Evolutionary conservation across 225 moss, liverwort and hornwort genomes (phyloP), one percentile per base, ranked within the genome.

Genomic region (Lunularia cruciata): DNA sequence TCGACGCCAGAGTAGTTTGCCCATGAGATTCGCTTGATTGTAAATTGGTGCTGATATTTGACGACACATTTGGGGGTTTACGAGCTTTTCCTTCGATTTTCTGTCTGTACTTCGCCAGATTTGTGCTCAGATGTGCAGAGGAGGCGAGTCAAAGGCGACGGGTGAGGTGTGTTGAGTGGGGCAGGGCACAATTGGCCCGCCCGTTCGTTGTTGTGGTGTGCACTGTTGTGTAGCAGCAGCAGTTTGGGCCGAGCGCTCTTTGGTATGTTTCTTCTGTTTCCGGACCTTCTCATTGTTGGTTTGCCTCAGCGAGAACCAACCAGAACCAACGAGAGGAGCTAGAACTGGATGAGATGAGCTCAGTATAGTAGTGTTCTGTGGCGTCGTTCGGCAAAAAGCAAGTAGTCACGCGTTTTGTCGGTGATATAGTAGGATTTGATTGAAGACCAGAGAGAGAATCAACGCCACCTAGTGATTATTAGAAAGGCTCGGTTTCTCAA

Each of bases 111-210:
- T n/a, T n/a, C n/a, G n/a, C n/a, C n/a, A n/a, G n/a, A n/a, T n/a
- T n/a, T n/a, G n/a, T n/a, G 60, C 60, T 61, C 23, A 38, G 23
- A 61, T 61, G 60, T 37, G 39, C 61, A 61, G 13, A 38, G 60
- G 38, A 60, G 22, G 38, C 25, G 39, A 65, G 46, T 65, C 31
- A 28, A 47, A 65, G n/a, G 27, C 46, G 46, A 65, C 46, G 47
- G 19, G 52, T 65, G 65, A 47, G 65, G 43, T 63, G 63, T 15
- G 37, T 18, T 23, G n/a, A 36, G 60, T 39, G 61, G 40, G 32
- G 47, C 65, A 47, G 65, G 30, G 47, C 65, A 34, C 58, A 65
- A n/a, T 65, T 65, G 28, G 30, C 65, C 45, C 45, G 64, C 46
- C 64, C 64, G 64, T 63, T 27, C 42, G 30, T 30, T 30, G 20